Evolutionary conservation across 2,329 filamentous ascomycete genomes (phyloP).

Genomic region (Fusarium torulosum): DNA sequence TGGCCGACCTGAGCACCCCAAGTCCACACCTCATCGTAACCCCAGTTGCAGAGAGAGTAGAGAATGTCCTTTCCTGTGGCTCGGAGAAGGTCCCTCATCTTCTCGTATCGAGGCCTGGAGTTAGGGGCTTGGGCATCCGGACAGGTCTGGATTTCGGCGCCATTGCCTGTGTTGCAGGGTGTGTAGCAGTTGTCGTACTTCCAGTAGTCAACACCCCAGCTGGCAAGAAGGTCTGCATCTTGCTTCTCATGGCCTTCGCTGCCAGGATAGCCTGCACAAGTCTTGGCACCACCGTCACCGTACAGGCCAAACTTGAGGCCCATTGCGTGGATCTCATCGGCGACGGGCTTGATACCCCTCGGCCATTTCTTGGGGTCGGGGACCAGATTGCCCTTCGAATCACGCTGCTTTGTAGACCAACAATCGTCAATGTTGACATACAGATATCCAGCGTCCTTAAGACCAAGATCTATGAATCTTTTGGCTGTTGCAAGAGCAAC

Average conservation of each 20-base stretch:
- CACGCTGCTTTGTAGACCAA: conserved; percentile 28
- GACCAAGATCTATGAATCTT: conserved; percentile 18
- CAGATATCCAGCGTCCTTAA: conserved; percentile 26
- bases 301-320: conserved; percentile 32
- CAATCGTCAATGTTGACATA: conserved; percentile 34
- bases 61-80: conserved; percentile 28
- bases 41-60: conserved; percentile 33
- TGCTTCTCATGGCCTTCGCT: conserved; percentile 27
- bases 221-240: conserved; percentile 23
- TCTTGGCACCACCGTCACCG: conserved; percentile 18
- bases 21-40: conserved; percentile 30
- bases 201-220: conserved; percentile 32
- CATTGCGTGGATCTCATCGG: conserved; percentile 28
- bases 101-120: conserved; percentile 21
- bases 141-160: conserved; percentile 18
- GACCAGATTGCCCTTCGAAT: conserved; percentile 22
- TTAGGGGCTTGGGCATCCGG: conserved; percentile 6
- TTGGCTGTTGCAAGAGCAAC: conserved; percentile 28
- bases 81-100: conserved; percentile 20
- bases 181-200: conserved; percentile 35
- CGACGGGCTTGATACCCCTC: conserved; percentile 29
- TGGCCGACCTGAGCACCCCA: conserved; percentile 30
- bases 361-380: conserved; percentile 29
- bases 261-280: conserved; percentile 26
- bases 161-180: conserved; percentile 15